Evolutionary conservation across 495 filamentous ascomycete genomes (phyloP).

Genomic region (Platismatia glauca): DNA sequence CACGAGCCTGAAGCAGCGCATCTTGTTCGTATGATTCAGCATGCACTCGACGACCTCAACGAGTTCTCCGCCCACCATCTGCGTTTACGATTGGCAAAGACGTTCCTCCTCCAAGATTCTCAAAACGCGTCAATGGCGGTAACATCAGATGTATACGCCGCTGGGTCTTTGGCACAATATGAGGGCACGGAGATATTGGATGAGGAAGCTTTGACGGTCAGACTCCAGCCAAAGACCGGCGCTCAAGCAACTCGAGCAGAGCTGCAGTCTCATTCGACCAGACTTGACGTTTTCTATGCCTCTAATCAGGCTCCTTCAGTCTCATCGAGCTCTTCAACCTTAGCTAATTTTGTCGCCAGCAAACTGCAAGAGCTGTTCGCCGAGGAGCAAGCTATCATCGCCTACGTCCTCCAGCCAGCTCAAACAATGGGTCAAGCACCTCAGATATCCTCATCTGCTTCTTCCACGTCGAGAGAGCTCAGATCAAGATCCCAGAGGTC

Average conservation of each 20-base stretch:
- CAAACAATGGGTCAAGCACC: constrained; percentile 25
- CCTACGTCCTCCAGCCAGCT: constrained; percentile 56
- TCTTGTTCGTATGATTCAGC: constrained; percentile 75
- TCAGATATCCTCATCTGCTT: constrained; percentile 36
- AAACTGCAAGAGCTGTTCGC: constrained; percentile 71
- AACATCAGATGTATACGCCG: constrained; percentile 18
- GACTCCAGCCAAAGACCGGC: constrained; percentile 54
- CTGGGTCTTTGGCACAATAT: constrained; percentile 24
- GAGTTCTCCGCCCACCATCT: constrained; percentile 89
- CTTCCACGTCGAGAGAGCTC: constrained; percentile 20
- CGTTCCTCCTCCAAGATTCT: constrained; percentile 16
- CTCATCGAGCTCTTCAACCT: constrained; percentile 58
- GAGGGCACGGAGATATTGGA: constrained; percentile 26
- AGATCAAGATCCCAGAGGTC: constrained; percentile 26
- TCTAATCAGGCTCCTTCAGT: constrained; percentile 61
- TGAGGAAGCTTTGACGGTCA: constrained; percentile 58
- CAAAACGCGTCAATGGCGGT: constrained; percentile 10
- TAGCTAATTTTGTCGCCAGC: constrained; percentile 73
- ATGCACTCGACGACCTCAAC: constrained; percentile 81
- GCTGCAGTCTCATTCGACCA: constrained; percentile 57
- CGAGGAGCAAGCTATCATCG: constrained; percentile 84
- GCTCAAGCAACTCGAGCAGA: constrained; percentile 45
- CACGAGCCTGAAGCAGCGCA: constrained; percentile 61
- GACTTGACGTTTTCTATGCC: constrained; percentile 73
- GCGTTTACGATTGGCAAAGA: constrained; percentile 57